Base-by-base conservation (phyloP, 495 filamentous ascomycete genomes). In the Bacidia gigantensis region DNA sequence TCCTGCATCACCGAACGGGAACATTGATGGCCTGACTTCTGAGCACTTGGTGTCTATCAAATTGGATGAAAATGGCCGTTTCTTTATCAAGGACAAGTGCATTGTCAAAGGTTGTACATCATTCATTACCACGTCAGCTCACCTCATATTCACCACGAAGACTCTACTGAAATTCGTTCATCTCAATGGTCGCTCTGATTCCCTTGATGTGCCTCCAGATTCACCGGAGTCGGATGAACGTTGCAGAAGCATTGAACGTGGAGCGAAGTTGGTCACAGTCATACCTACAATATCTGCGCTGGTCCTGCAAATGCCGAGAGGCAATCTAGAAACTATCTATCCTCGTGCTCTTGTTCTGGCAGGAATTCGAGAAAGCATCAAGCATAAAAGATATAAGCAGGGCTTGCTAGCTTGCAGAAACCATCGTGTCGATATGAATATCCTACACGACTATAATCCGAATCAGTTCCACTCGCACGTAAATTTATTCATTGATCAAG, bases 361-460 rank as follows among this genome's bases (percentile, higher is more conserved):
- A 0, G 88, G 90, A 18, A 86, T 96, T 40, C 77, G 92, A 41
- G 74, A 78, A 32, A 80, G 82, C 39, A 85, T 98, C 49, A 83
- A 84, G 53, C 68, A 72, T 18, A 86, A 83, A 62, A 74, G 92
- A 43, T 98, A 96, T 58, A 81, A 73, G 43, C 78, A 74, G 50
- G 92, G 92, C 1, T 98, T 94, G 63, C 68, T 86, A 23, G 79
- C 83, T 38, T 98, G 92, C 63, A 80, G 92, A 26, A 88, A 81
- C 48, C 93, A 96, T 62, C 79, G 92, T 55, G 92, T 98, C 2
- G 92, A 98, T 62, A 87, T 96, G 82, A 98, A 97, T 61, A 90
- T 98, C 50, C 70, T 98, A n/a, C 89, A 95, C 63, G 92, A 98
- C 63, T 83, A 97, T 69, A 78, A 77, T 5, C 87, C 89, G 0